Percentiles rank a stretch among this genome's conserved stretches.
phyloP scores from a whole-genome alignment of 2,329 filamentous ascomycete species.

The Thyridium curvatum region DNA sequence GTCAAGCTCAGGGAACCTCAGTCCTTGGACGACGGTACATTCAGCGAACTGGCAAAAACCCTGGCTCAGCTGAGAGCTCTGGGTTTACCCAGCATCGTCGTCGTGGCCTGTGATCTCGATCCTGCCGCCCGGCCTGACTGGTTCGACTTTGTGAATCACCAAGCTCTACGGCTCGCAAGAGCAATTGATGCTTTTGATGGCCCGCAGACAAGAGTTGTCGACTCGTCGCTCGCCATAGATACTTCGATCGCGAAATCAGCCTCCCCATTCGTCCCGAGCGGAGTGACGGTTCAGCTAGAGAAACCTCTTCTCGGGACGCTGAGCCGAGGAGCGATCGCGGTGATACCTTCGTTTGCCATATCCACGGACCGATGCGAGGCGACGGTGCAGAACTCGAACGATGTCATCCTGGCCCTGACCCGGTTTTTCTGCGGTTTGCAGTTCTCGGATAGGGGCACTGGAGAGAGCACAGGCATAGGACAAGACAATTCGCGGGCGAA shows the following conservation, averaged over 20 bases:
- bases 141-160: too few relatives aligned
- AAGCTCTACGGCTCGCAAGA: slow-evolving; percentile 22
- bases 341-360: slow-evolving; percentile 51
- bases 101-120: slow-evolving; percentile 63
- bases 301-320: slow-evolving; percentile 59
- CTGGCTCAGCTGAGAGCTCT: slow-evolving; percentile 76
- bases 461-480: slow-evolving; percentile 22
- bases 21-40: slow-evolving; percentile 57
- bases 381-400: slow-evolving; percentile 38
- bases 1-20: slow-evolving; percentile 78
- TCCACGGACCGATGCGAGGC: slow-evolving; percentile 31
- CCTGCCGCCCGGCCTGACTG: slow-evolving; percentile 17
- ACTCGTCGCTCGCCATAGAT: slow-evolving; percentile 42
- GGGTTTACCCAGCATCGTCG: slow-evolving; percentile 74
- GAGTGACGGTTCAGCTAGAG: slow-evolving; percentile 34
- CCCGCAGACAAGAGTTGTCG: slow-evolving; percentile 62
- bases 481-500: slow-evolving; percentile 32
- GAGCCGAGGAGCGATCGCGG: slow-evolving; percentile 60
- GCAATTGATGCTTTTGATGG: slow-evolving; percentile 24
- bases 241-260: slow-evolving; percentile 9
- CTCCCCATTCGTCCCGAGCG: slow-evolving; percentile 24
- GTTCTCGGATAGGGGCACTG: slow-evolving; percentile 18
- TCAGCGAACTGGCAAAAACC: slow-evolving; percentile 75
- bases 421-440: slow-evolving; percentile 67
- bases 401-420: slow-evolving; percentile 71